These are phyloP conservation scores for Neonothopanus nambi DNA, from an alignment of 1,284 basidiomycete genomes.

Conservation along the genomic window DNA sequence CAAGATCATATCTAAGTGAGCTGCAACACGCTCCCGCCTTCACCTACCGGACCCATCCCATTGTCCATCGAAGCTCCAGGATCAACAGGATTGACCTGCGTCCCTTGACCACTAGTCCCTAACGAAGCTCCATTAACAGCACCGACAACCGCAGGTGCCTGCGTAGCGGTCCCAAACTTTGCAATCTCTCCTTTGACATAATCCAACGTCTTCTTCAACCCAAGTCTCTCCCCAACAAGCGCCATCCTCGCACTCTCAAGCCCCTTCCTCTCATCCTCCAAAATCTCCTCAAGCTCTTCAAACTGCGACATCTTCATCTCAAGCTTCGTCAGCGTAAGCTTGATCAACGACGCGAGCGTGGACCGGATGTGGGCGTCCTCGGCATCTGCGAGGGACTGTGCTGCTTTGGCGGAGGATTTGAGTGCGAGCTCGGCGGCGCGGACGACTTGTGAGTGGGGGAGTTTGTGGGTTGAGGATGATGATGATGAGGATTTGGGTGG, in stretches of 20 bases:
- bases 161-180: slow-evolving; percentile 28
- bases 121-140: slow-evolving; percentile 8
- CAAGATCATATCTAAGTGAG: slow-evolving; percentile 2
- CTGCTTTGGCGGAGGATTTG: slow-evolving; percentile 87
- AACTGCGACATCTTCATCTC: slow-evolving; percentile 93
- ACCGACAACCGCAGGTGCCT: slow-evolving; percentile 6
- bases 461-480: slow-evolving; percentile 25
- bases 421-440: slow-evolving; percentile 85
- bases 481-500: neutral
- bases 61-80: neutral
- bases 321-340: slow-evolving; percentile 90
- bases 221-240: slow-evolving; percentile 65
- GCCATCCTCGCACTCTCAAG: slow-evolving; percentile 73
- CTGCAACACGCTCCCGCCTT: slow-evolving; percentile 12
- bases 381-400: slow-evolving; percentile 78
- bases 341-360: slow-evolving; percentile 84
- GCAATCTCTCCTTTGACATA: slow-evolving; percentile 61
- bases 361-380: slow-evolving; percentile 84
- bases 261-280: slow-evolving; percentile 82
- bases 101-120: slow-evolving; percentile 14
- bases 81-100: slow-evolving; percentile 8
- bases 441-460: slow-evolving; percentile 76
- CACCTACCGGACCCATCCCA: slow-evolving; percentile 11
- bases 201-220: slow-evolving; percentile 67
- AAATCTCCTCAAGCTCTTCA: slow-evolving; percentile 85